phyloP scores from a whole-genome alignment of 768 basidiomycete species.

The Phallus indusiatus region DNA sequence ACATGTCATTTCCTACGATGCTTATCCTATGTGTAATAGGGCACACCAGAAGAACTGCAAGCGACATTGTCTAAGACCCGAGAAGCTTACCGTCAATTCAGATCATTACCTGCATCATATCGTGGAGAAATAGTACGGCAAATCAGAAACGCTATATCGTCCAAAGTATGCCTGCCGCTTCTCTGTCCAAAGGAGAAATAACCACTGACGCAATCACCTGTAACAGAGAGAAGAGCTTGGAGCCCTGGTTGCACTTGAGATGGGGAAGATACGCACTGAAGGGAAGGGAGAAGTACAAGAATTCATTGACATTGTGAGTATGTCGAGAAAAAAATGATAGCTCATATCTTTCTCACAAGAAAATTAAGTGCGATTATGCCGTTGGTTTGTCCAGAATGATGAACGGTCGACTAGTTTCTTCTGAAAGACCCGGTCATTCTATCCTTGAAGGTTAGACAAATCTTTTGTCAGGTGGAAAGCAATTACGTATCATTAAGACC shows the following conservation, averaged over 20 bases:
- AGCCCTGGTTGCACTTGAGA: constrained; percentile 75
- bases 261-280: constrained; percentile 88
- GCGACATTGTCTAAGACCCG: constrained; percentile 56
- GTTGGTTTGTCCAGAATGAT: constrained; percentile 90
- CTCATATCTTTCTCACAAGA: not conserved
- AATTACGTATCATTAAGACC: constrained; percentile 6
- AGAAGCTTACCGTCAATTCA: constrained; percentile 63
- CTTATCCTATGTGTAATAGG: constrained; percentile 27
- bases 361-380: constrained; percentile 79
- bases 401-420: constrained; percentile 81
- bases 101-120: constrained; percentile 75
- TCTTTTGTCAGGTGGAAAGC: not conserved
- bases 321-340: not conserved
- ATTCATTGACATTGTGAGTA: constrained; percentile 84
- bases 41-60: constrained; percentile 65
- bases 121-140: constrained; percentile 85
- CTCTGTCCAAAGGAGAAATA: not conserved
- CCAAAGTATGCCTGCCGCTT: constrained; percentile 44
- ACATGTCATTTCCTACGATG: not conserved
- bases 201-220: constrained; percentile 11
- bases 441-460: constrained; percentile 67
- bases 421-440: constrained; percentile 83
- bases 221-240: constrained; percentile 67
- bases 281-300: constrained; percentile 92
- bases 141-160: constrained; percentile 70